phyloP scores from a whole-genome alignment of 176 grass and related monocot species.

The Lolium perenne region DNA sequence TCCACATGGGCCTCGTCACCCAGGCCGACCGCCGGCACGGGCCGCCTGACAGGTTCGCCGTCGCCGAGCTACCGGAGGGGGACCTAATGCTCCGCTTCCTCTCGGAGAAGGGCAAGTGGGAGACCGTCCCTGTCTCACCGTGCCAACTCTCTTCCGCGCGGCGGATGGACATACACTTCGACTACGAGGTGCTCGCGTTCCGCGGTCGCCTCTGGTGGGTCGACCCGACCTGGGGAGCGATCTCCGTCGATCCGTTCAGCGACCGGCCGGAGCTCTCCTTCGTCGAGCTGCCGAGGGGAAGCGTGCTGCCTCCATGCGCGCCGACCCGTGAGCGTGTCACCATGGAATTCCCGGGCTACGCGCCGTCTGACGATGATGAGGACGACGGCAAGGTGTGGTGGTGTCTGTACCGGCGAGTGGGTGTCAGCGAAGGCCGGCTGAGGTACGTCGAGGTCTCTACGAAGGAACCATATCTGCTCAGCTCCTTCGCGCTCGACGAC shows the following conservation, averaged over 20 bases:
- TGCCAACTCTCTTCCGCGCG: neutral
- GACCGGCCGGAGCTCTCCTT: constrained; percentile 23
- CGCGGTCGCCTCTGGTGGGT: constrained; percentile 33
- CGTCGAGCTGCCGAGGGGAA: constrained; percentile 43
- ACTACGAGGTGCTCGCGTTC: neutral
- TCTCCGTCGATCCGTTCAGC: constrained; percentile 17
- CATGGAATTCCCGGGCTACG: neutral
- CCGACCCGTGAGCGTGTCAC: neutral
- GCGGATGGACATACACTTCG: neutral
- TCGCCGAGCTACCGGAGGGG: neutral
- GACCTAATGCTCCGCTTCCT: constrained; percentile 1
- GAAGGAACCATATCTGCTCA: constrained; percentile 6
- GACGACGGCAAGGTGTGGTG: neutral
- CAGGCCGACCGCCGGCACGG: neutral
- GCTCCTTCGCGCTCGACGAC: constrained; percentile 23
- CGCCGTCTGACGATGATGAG: neutral
- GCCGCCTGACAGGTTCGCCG: constrained; percentile 18
- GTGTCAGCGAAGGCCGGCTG: constrained; percentile 37
- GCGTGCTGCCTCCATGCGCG: neutral
- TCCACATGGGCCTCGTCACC: constrained; percentile 4
- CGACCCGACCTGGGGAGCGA: constrained; percentile 15
- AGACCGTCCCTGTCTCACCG: neutral
- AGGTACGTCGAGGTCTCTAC: constrained; percentile 40
- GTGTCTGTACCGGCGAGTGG: constrained; percentile 7
- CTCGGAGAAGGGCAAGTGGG: constrained; percentile 14